Base-by-base conservation (phyloP, 2,329 filamentous ascomycete species). In the Diplodia scrobiculata region DNA sequence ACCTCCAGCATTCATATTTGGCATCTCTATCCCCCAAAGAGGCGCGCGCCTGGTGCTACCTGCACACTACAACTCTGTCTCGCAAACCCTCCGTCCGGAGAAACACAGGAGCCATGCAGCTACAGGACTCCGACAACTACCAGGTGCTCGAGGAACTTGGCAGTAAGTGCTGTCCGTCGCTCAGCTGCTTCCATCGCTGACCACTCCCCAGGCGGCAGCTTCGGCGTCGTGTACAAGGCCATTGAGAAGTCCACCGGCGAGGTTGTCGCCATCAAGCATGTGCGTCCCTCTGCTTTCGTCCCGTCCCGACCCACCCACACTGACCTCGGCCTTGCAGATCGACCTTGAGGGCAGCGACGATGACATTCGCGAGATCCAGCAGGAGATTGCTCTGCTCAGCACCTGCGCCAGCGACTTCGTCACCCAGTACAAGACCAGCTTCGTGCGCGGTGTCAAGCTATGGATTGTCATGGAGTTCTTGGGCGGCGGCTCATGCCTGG, bases 391-490 rank as follows among this genome's bases (percentile, higher is more conserved):
- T 2, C 90, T 99, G 38, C 84, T 99, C 68, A 95, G 93, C 79
- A 97, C 95, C 63, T 99, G 95, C 81, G 90, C 91, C 71, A 97
- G 93, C 76, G 90, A 91, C 55, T 96, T 90, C 78, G 92, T 99
- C 71, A 98, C 95, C 17, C 91, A 96, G 76, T 99, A 99, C 84
- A 96, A 93, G 77, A 91, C 91, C 25, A 97, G 93, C 75, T 99
- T 98, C 77, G 85, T 98, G n/a, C 88, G 91, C 71, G 95, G 95
- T 29, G 91, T 93, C 76, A 99, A 98, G 80, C 82, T 99, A 82
- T 99, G 95, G 95, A 99, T 99, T 75, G 92, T 98, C 67, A 99
- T 99, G 95, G 95, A 99, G 79, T 99, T 90, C 75, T 82, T 99
- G 11, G 95, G 95, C 5, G 95, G 95, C 69, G 95, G 95, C 48